A percentile compares a stretch with the other conserved stretches of the same genome.
Conservation (phyloP, 805 yeast genomes). For the Blastobotrys americana region DNA sequence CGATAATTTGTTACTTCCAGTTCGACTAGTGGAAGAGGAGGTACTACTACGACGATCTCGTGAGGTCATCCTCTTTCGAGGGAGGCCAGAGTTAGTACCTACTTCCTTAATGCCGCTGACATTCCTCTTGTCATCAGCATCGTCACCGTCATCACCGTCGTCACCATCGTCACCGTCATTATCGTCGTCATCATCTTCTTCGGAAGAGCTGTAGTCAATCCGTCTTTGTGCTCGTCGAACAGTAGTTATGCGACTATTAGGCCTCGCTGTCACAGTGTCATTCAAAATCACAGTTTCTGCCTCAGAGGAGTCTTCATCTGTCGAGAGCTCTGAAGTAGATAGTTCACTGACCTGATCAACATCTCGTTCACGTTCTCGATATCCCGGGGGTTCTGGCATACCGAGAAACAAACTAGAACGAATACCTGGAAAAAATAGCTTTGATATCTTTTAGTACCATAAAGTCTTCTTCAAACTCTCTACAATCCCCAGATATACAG, state of each 20-base stretch:
- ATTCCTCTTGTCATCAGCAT: constrained; percentile 11
- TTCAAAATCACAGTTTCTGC: constrained; percentile 31
- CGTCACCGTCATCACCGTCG: constrained; percentile 1
- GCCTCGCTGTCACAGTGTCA: constrained; percentile 11
- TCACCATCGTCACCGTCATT: constrained; percentile 3
- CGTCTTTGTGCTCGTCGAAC: constrained; percentile 20
- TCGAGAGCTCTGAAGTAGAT: background rate
- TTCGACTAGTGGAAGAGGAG: background rate
- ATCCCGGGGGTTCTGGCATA: too few relatives aligned
- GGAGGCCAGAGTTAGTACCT: background rate
- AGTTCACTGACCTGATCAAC: too few relatives aligned
- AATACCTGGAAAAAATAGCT: too few relatives aligned
- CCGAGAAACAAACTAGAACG: too few relatives aligned
- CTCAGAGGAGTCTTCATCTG: constrained; percentile 21
- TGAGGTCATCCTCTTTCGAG: background rate
- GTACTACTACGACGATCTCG: background rate
- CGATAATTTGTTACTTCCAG: background rate
- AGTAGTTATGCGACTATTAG: constrained; percentile 1
- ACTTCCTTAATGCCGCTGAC: background rate
- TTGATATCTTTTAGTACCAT: too few relatives aligned
- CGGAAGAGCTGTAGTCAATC: constrained; percentile 8
- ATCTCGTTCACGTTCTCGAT: too few relatives aligned
- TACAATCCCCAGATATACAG: too few relatives aligned
- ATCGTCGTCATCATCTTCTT: constrained; percentile 12
- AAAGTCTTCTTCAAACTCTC: too few relatives aligned